A percentile compares a stretch with the other conserved stretches of the same genome.
These are phyloP conservation scores for Cnidoscolus chayamansa DNA, from an alignment of 441 rosid species.

Conservation along the genomic window DNA sequence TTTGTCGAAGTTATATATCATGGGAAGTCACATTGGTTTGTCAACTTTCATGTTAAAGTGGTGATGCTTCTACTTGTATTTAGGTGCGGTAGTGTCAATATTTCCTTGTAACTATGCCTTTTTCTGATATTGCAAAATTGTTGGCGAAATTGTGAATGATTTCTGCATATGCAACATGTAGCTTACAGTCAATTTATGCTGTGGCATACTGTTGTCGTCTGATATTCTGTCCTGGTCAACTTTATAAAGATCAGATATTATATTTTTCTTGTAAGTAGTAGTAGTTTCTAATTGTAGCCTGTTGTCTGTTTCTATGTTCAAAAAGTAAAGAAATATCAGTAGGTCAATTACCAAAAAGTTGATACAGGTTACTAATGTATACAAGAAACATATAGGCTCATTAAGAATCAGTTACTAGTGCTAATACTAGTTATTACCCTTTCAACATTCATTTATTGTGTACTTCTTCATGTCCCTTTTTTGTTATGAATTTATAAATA, in stretches of 20 bases:
- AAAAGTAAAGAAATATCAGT: not conserved
- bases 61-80: not conserved
- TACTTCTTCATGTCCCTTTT: not conserved
- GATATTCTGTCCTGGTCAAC: not conserved
- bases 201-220: not conserved
- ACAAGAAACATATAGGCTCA: not conserved
- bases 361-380: not conserved
- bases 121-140: not conserved
- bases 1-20: slow-evolving; percentile 6
- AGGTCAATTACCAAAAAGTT: slow-evolving; percentile 9
- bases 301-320: not conserved
- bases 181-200: not conserved
- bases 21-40: slow-evolving; percentile 4
- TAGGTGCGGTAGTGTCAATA: not conserved
- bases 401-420: not conserved
- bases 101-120: not conserved
- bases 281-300: not conserved
- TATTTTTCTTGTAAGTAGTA: not conserved
- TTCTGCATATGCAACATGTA: not conserved
- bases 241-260: not conserved
- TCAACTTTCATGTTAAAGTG: slow-evolving; percentile 6
- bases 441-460: not conserved
- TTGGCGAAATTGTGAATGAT: not conserved
- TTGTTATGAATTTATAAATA: not conserved
- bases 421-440: not conserved